Evolutionary conservation across 73 alveolate species (phyloP).

Genomic region (Tetrahymena borealis): DNA sequence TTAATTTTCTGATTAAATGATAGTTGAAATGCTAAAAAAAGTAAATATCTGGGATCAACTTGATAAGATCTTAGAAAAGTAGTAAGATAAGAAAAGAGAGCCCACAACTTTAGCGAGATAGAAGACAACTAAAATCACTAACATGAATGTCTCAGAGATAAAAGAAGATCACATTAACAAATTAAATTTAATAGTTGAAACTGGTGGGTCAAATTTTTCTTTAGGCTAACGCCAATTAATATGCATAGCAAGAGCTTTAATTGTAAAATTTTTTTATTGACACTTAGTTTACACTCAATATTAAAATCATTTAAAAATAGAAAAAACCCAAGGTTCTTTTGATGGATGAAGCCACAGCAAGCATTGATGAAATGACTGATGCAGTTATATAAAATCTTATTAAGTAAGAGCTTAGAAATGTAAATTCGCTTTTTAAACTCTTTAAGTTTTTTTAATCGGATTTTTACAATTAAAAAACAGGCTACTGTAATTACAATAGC

Average conservation of each 20-base stretch:
- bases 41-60: not conserved
- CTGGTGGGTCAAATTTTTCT: constrained; percentile 18
- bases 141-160: not conserved
- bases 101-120: not conserved
- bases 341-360: constrained; percentile 75
- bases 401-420: constrained; percentile 35
- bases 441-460: too few relatives aligned
- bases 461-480: not conserved
- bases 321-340: constrained; percentile 52
- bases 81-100: not conserved
- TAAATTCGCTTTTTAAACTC: not conserved
- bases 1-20: constrained; percentile 44
- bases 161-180: not conserved
- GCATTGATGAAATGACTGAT: constrained; percentile 59
- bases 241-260: constrained; percentile 60
- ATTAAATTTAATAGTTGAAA: not conserved
- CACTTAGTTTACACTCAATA: not conserved
- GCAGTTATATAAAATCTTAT: constrained; percentile 51
- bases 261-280: not conserved
- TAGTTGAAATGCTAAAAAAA: not conserved
- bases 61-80: not conserved
- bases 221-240: not conserved
- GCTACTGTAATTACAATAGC: constrained; percentile 60
- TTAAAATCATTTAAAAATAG: not conserved
- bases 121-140: not conserved